These are phyloP conservation scores for Colletotrichum scovillei DNA, from an alignment of 2,329 filamentous ascomycete genomes.

Conservation along the genomic window DNA sequence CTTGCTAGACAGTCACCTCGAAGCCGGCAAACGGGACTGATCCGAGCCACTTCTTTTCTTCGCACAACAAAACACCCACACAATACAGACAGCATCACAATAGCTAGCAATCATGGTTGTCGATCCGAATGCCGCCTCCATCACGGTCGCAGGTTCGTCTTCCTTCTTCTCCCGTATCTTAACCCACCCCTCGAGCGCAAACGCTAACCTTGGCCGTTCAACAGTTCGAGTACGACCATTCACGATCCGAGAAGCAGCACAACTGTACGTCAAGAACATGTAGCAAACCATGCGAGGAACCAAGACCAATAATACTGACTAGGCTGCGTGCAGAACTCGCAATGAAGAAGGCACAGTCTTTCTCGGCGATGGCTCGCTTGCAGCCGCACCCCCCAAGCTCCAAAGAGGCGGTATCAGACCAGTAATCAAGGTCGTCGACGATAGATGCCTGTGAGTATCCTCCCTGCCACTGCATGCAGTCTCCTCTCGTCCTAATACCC, in stretches of 20 bases:
- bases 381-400: conserved; percentile 87
- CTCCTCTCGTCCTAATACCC: conserved; percentile 35
- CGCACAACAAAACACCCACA: background rate
- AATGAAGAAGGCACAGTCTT: conserved; percentile 90
- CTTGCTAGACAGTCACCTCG: conserved; percentile 14
- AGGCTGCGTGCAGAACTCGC: conserved; percentile 45
- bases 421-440: conserved; percentile 96
- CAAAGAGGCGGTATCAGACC: conserved; percentile 87
- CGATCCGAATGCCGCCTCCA: conserved; percentile 66
- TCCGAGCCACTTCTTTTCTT: background rate
- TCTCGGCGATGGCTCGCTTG: conserved; percentile 95
- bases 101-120: conserved; percentile 31
- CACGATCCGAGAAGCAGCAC: conserved; percentile 92
- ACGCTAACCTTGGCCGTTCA: conserved; percentile 1
- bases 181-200: background rate
- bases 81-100: background rate
- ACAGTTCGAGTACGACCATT: conserved; percentile 77
- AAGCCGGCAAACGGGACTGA: conserved; percentile 14
- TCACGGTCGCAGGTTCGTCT: conserved; percentile 66
- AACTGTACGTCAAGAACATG: conserved; percentile 67
- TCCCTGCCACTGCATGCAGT: background rate
- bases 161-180: background rate
- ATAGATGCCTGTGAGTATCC: conserved; percentile 88
- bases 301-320: background rate
- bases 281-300: background rate